phyloP scores from a whole-genome alignment of 2,329 filamentous ascomycete genomes.

The Seiridium cupressi region DNA sequence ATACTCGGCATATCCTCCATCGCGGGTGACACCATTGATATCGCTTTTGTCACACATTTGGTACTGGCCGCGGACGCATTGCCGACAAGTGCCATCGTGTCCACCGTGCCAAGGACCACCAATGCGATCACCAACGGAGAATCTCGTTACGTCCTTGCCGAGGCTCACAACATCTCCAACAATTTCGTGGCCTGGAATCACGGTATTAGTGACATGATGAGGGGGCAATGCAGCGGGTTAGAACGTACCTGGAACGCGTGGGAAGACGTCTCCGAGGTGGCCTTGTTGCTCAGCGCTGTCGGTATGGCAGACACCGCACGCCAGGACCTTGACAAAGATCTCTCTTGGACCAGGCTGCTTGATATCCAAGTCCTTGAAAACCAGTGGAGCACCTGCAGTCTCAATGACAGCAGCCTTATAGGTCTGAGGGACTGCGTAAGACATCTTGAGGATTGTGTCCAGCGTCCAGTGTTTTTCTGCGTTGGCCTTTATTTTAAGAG shows the following conservation, averaged over 20 bases:
- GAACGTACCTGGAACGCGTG: too few species aligned
- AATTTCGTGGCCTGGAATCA: slow-evolving; percentile 59
- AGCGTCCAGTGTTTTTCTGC: too few species aligned
- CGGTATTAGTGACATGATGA: slow-evolving; percentile 1
- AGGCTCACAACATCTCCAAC: slow-evolving; percentile 58
- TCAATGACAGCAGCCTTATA: slow-evolving; percentile 59
- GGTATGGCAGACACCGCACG: slow-evolving; percentile 60
- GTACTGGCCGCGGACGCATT: slow-evolving; percentile 51
- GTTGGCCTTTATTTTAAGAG: too few species aligned
- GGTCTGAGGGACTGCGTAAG: slow-evolving; percentile 45
- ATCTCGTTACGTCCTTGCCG: slow-evolving; percentile 47
- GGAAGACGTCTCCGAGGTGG: too few species aligned
- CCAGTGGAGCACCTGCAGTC: slow-evolving; percentile 40
- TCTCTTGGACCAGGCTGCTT: slow-evolving; percentile 46
- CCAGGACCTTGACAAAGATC: slow-evolving; percentile 60
- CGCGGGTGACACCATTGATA: slow-evolving; percentile 54
- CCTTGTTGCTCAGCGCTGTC: slow-evolving; percentile 38
- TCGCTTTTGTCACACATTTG: slow-evolving; percentile 56
- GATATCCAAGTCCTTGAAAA: slow-evolving; percentile 51
- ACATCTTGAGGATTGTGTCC: neutral
- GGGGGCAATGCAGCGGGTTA: too few species aligned
- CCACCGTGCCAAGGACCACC: slow-evolving; percentile 50
- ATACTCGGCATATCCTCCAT: slow-evolving; percentile 59
- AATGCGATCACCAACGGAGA: slow-evolving; percentile 56
- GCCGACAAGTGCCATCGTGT: slow-evolving; percentile 47